Evolutionary conservation across 2,329 filamentous ascomycete genomes (phyloP).

Genomic region (Alternaria infectoria): DNA sequence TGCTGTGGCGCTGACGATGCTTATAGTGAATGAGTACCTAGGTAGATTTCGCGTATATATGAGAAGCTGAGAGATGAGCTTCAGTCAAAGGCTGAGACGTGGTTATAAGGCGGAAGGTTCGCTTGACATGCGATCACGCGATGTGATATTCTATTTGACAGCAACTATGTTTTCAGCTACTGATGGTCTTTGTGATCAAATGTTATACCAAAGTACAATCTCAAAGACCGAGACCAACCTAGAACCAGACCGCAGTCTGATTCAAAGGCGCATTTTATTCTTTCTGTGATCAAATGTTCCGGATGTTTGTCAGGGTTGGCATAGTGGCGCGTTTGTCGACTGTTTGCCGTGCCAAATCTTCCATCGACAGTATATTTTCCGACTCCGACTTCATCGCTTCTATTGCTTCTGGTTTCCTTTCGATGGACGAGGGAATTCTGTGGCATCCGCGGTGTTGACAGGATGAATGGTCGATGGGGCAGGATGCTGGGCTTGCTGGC

Average conservation of each 20-base stretch:
- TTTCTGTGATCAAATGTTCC: too few species aligned
- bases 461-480: neutral
- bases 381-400: rapidly evolving
- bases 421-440: rapidly evolving
- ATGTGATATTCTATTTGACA: neutral
- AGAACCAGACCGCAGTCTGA: too few species aligned
- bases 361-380: neutral
- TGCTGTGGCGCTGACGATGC: neutral
- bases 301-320: neutral
- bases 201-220: too few species aligned
- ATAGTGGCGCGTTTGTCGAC: neutral
- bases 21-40: neutral
- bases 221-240: too few species aligned
- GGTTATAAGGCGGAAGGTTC: neutral
- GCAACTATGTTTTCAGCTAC: neutral
- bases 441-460: neutral
- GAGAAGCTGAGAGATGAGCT: neutral
- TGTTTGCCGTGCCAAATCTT: neutral
- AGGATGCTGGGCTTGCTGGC: neutral
- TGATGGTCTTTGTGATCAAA: neutral
- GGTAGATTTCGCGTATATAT: neutral
- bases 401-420: neutral
- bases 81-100: neutral
- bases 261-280: too few species aligned
- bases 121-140: neutral